These are phyloP conservation scores for Kodamaea nitidulidarum DNA, from an alignment of 805 yeast genomes.

Conservation along the genomic window DNA sequence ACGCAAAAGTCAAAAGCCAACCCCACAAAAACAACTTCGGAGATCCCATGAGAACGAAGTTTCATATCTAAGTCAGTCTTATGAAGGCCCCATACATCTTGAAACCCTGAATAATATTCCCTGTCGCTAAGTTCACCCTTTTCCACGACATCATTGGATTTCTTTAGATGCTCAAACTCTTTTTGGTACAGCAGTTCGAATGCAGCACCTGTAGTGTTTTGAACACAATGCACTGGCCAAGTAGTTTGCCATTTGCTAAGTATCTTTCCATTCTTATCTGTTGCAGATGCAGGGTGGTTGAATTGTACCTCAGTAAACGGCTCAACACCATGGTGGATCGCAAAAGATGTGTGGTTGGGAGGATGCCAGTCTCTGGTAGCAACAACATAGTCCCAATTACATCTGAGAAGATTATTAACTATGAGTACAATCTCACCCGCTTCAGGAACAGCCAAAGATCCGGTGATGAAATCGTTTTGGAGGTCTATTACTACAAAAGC, in stretches of 20 bases:
- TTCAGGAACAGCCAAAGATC: slow-evolving; percentile 61
- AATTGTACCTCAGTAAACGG: slow-evolving; percentile 53
- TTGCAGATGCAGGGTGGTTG: slow-evolving; percentile 43
- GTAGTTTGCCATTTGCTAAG: slow-evolving; percentile 42
- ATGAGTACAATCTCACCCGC: slow-evolving; percentile 58
- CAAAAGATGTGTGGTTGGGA: slow-evolving; percentile 71
- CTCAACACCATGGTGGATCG: slow-evolving; percentile 51
- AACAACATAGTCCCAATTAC: slow-evolving; percentile 56
- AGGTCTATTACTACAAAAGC: slow-evolving; percentile 78
- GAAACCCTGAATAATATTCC: slow-evolving; percentile 85
- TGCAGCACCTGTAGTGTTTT: slow-evolving; percentile 61
- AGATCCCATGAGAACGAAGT: slow-evolving; percentile 45
- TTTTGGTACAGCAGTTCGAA: slow-evolving; percentile 49
- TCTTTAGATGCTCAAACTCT: slow-evolving; percentile 26
- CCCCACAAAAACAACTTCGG: slow-evolving; percentile 71
- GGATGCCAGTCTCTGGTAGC: slow-evolving; percentile 94
- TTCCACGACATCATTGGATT: slow-evolving; percentile 43
- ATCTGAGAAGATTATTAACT: slow-evolving; percentile 40
- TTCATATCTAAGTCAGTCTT: slow-evolving; percentile 59
- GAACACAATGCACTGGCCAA: slow-evolving; percentile 94
- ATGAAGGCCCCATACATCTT: slow-evolving; percentile 71
- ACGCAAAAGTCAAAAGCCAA: slow-evolving; percentile 89
- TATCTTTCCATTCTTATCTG: slow-evolving; percentile 23
- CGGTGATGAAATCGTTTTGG: slow-evolving; percentile 79
- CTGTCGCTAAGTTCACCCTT: slow-evolving; percentile 72